Conservation (phyloP, 1,284 basidiomycete species). For the Gymnopus androsaceus region DNA sequence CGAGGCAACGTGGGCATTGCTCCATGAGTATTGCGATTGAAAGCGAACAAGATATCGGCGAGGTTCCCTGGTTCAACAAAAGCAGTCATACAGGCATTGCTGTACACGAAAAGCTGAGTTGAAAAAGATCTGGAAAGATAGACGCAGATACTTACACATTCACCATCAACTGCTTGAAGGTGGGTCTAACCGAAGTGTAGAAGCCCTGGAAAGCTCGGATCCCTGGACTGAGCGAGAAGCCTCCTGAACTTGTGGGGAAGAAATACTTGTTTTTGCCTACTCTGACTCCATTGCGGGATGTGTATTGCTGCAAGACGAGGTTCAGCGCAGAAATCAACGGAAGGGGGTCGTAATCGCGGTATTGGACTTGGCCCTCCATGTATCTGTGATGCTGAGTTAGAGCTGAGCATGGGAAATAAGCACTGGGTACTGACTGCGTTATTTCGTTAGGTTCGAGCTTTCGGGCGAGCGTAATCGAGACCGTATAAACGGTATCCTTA, state of each 20-base stretch:
- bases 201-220: constrained; percentile 67
- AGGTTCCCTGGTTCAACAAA: constrained; percentile 68
- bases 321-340: constrained; percentile 67
- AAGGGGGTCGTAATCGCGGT: constrained; percentile 46
- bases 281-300: constrained; percentile 53
- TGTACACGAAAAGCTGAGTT: constrained; percentile 15
- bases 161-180: constrained; percentile 67
- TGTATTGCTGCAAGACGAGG: constrained; percentile 61
- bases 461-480: constrained; percentile 50
- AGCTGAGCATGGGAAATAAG: too few relatives aligned
- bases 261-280: constrained; percentile 62
- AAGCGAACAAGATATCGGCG: constrained; percentile 53
- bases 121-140: neutral
- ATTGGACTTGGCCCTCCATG: constrained; percentile 45
- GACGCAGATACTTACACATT: constrained; percentile 49
- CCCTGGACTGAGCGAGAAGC: constrained; percentile 43
- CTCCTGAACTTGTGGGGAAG: constrained; percentile 40
- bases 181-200: constrained; percentile 65
- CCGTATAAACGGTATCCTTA: constrained; percentile 49
- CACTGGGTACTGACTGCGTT: constrained; percentile 51
- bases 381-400: constrained; percentile 40
- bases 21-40: constrained; percentile 42
- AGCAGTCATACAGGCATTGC: constrained; percentile 71
- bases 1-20: constrained; percentile 46
- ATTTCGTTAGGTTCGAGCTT: constrained; percentile 48